Conservation (phyloP, 2,329 filamentous ascomycete species). For the Diaporthe humulicola region DNA sequence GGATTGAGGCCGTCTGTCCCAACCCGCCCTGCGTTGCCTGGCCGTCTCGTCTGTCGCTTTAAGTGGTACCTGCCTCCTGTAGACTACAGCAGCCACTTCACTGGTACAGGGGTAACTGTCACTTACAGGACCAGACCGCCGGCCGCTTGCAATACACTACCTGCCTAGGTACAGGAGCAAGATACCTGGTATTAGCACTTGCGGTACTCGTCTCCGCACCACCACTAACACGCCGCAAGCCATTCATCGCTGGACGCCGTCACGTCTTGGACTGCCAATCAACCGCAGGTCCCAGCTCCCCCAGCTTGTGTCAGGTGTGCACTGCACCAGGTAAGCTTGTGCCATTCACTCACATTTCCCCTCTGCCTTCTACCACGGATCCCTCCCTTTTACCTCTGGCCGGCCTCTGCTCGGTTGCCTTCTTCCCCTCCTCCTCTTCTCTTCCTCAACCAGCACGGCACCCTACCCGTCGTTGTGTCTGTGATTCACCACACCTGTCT, state of each 20-base stretch:
- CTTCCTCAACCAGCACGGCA: conserved; percentile 30
- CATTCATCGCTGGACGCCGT: conserved; percentile 24
- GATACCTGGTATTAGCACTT: too few relatives aligned
- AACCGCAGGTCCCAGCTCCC: not conserved
- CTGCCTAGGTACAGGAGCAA: too few relatives aligned
- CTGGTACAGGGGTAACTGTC: not conserved
- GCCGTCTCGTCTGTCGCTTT: not conserved
- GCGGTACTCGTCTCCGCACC: not conserved
- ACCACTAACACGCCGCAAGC: conserved; percentile 32
- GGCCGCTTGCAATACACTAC: not conserved
- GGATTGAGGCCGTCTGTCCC: conserved; percentile 21
- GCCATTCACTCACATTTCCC: conserved; percentile 27
- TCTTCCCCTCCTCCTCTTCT: conserved; percentile 19
- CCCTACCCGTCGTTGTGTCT: conserved; percentile 18
- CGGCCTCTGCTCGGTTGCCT: not conserved
- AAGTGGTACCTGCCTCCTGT: not conserved
- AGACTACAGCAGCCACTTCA: not conserved
- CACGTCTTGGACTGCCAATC: conserved; percentile 23
- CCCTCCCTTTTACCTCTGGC: conserved; percentile 25
- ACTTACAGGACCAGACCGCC: not conserved
- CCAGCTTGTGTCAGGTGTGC: conserved; percentile 33
- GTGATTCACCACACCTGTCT: conserved; percentile 26
- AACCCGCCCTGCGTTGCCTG: not conserved
- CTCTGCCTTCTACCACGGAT: conserved; percentile 15
- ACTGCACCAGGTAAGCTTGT: conserved; percentile 27